phyloP scores from a whole-genome alignment of 2,329 filamentous ascomycete genomes.

The Pseudogymnoascus sp. region DNA sequence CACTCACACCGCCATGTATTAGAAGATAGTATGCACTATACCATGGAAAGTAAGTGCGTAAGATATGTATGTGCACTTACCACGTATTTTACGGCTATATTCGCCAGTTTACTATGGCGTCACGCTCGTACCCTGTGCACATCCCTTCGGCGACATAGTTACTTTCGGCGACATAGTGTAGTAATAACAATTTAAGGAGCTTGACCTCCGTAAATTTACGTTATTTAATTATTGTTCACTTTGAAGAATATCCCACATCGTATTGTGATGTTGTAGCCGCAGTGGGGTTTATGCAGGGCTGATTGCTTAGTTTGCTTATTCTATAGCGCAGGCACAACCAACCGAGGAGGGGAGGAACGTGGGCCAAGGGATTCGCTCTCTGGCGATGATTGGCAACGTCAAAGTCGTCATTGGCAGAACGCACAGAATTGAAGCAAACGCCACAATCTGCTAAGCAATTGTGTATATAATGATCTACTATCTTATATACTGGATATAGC shows the following conservation, averaged over 20 bases:
- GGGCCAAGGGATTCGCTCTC: background rate
- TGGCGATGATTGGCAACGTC: slow-evolving; percentile 1
- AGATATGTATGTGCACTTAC: too few species aligned
- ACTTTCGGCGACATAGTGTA: background rate
- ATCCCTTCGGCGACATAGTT: background rate
- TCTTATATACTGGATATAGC: background rate
- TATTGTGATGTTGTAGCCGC: background rate
- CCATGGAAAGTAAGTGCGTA: too few species aligned
- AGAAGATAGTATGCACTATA: too few species aligned
- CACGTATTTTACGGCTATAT: too few species aligned
- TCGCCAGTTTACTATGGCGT: too few species aligned
- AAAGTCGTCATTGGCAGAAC: background rate
- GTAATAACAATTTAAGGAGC: too few species aligned
- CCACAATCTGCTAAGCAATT: background rate
- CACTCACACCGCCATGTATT: too few species aligned
- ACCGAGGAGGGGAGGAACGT: background rate
- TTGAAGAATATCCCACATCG: background rate
- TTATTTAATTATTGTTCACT: background rate
- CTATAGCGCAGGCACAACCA: background rate
- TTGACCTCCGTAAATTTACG: too few species aligned
- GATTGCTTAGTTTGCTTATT: background rate
- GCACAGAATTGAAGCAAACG: background rate
- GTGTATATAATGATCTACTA: background rate
- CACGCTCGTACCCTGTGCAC: background rate
- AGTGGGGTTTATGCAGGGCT: background rate